These are phyloP conservation scores for Myriosclerotinia scirpicola DNA, from an alignment of 2,329 filamentous ascomycete genomes.

Conservation along the genomic window DNA sequence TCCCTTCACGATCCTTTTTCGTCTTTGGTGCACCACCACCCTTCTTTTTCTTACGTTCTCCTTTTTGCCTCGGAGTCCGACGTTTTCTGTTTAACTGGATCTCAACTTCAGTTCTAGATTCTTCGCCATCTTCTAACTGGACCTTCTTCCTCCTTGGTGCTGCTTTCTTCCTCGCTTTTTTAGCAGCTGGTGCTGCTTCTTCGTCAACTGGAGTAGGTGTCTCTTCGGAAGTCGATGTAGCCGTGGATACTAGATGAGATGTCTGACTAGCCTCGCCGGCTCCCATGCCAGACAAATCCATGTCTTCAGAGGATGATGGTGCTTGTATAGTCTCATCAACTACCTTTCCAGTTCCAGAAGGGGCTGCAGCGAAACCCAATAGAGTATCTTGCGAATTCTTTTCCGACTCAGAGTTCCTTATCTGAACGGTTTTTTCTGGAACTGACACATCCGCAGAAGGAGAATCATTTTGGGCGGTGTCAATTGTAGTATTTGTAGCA, in stretches of 20 bases:
- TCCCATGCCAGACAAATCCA: conserved; percentile 13
- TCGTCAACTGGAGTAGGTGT: conserved; percentile 26
- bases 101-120: conserved; percentile 32
- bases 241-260: conserved; percentile 33
- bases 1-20: conserved; percentile 41
- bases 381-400: background rate
- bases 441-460: background rate
- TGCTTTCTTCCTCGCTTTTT: conserved; percentile 20
- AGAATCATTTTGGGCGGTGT: background rate
- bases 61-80: conserved; percentile 26
- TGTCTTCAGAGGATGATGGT: background rate
- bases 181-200: conserved; percentile 1
- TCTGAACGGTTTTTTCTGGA: background rate
- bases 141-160: conserved; percentile 32
- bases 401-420: background rate
- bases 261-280: conserved; percentile 19
- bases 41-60: conserved; percentile 39
- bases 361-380: too few relatives aligned
- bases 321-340: background rate
- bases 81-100: conserved; percentile 33
- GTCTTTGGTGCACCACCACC: conserved; percentile 38
- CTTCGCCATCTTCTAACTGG: conserved; percentile 30
- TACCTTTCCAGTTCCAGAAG: conserved; percentile 1
- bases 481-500: background rate
- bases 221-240: conserved; percentile 35